Base-by-base conservation (phyloP, 2,329 filamentous ascomycete genomes). In the Fusarium pilosicola region DNA sequence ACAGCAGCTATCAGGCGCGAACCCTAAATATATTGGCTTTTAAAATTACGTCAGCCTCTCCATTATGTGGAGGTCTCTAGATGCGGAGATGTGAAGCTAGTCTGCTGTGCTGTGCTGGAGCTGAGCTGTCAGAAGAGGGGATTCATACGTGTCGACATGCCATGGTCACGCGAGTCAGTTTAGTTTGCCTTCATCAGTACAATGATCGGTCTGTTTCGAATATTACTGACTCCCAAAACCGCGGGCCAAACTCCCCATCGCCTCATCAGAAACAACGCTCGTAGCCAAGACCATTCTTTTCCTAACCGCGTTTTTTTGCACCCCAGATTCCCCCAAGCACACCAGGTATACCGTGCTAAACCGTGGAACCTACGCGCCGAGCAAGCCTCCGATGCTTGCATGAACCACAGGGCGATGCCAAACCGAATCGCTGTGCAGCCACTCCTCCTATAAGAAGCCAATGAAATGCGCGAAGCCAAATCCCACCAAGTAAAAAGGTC, bases 221-320 rank as follows among this genome's bases (percentile, higher is more conserved):
- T 71, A 68, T 61, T 70, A 64, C 65, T 68, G 66, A 71, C 61
- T 66, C 60, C 68, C 64, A 66, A 67, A 71, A 62, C 68, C 65
- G 39, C 55, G 56, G 56, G 59, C 62, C 76, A 69, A 77, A 77
- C 75, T 76, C 75, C 75, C 54, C 62, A 71, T 75, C 74, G 66
- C 75, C 71, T 62, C 66, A 49, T 74, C 69, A 65, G 66, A 51
- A 73, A 76, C 68, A 63, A 55, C 62, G 62, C 62, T 62, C 64
- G 49, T 74, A 68, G 66, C 51, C 66, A 68, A 65, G 44, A 68
- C 41, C 66, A 74, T 73, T 74, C 67, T 74, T 71, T 71, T 55
- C 71, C 42, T 26, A 51, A 55, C 36, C 52, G 28, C 45, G 36
- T 51, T 54, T 62, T 67, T 74, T 74, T 68, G 42, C 30, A 56